Conservation (phyloP, 1,284 basidiomycete genomes). For the Neolentinus lepideus region DNA sequence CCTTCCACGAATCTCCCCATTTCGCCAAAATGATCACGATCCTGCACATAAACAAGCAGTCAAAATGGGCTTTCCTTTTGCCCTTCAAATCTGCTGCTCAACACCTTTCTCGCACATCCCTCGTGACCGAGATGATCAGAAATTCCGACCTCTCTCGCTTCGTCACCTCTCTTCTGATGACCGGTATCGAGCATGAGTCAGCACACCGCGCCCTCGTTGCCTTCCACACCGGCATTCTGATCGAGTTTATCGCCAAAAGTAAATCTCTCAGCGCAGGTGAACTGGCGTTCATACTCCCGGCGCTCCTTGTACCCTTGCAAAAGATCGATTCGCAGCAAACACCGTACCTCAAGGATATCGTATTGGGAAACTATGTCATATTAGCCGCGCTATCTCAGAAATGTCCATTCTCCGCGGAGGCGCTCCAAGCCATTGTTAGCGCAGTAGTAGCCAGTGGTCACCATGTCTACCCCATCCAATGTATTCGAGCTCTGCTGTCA, state of each 20-base stretch:
- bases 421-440: slow-evolving; percentile 48
- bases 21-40: slow-evolving; percentile 93
- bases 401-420: slow-evolving; percentile 45
- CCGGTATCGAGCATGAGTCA: slow-evolving; percentile 42
- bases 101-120: slow-evolving; percentile 56
- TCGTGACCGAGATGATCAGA: slow-evolving; percentile 71
- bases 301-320: slow-evolving; percentile 52
- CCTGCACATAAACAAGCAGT: slow-evolving; percentile 60
- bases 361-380: slow-evolving; percentile 71
- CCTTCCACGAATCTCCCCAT: slow-evolving; percentile 93
- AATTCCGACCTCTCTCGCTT: slow-evolving; percentile 73
- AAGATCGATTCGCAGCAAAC: slow-evolving; percentile 10
- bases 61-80: slow-evolving; percentile 59
- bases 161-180: slow-evolving; percentile 55
- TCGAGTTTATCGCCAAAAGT: slow-evolving; percentile 68
- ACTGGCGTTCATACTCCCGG: slow-evolving; percentile 54
- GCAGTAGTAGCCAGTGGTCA: slow-evolving; percentile 46
- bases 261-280: slow-evolving; percentile 55
- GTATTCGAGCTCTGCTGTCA: slow-evolving; percentile 50
- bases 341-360: slow-evolving; percentile 34
- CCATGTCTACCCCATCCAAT: slow-evolving; percentile 42
- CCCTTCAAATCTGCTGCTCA: slow-evolving; percentile 73
- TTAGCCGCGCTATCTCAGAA: slow-evolving; percentile 62
- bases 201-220: slow-evolving; percentile 72
- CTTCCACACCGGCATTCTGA: slow-evolving; percentile 79